Percentiles rank a stretch among this genome's conserved stretches.
These are phyloP conservation scores for Solanum chacoense DNA, from an alignment of 305 asterid species.

Conservation along the genomic window DNA sequence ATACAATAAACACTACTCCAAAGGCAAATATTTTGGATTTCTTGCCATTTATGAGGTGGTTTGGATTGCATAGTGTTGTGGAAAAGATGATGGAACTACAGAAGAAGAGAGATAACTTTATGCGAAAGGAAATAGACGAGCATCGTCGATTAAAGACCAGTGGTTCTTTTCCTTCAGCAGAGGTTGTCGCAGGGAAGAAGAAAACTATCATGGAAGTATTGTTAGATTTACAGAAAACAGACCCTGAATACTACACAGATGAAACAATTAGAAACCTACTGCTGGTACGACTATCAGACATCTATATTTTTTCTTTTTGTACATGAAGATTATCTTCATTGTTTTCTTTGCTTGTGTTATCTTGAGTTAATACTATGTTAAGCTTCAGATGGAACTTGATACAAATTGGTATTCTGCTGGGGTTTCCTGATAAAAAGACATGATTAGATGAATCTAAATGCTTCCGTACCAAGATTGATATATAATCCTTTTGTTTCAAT, in stretches of 20 bases:
- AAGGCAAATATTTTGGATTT: slow-evolving; percentile 17
- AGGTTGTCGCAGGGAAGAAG: not conserved
- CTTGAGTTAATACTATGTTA: not conserved
- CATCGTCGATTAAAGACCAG: not conserved
- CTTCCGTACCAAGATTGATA: not conserved
- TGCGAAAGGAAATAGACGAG: slow-evolving; percentile 17
- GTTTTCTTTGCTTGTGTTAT: not conserved
- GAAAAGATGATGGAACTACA: slow-evolving; percentile 4
- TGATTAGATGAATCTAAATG: not conserved
- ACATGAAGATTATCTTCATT: not conserved
- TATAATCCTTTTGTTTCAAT: not conserved
- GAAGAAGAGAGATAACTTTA: slow-evolving; percentile 18
- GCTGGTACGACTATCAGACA: slow-evolving; percentile 25
- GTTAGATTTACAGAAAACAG: slow-evolving; percentile 28
- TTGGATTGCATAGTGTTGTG: slow-evolving; percentile 13
- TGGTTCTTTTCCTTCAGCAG: not conserved
- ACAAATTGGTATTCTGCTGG: not conserved
- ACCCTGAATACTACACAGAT: slow-evolving; percentile 35
- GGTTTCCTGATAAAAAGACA: not conserved
- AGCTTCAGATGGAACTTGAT: not conserved
- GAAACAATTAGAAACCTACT: slow-evolving; percentile 36
- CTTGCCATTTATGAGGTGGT: slow-evolving; percentile 22
- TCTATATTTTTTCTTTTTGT: not conserved
- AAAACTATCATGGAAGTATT: slow-evolving; percentile 25
- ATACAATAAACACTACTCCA: not conserved